Percentiles rank a stretch among this genome's conserved stretches.
phyloP scores from a whole-genome alignment of 331 rosid species.

The Telfairia occidentalis region DNA sequence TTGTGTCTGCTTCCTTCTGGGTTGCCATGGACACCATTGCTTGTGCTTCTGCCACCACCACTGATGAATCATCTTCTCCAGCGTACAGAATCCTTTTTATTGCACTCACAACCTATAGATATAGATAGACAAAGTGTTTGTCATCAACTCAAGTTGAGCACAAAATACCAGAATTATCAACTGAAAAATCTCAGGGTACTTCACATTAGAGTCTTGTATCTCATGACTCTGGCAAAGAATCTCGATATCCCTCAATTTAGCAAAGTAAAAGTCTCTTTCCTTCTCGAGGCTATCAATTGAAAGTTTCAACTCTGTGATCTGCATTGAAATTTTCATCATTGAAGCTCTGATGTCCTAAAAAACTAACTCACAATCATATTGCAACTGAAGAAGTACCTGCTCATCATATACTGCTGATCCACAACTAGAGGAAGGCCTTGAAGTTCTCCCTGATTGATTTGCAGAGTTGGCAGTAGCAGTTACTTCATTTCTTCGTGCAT shows the following conservation, averaged over 20 bases:
- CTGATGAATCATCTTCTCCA: constrained; percentile 55
- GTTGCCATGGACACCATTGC: constrained; percentile 40
- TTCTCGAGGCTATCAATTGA: constrained; percentile 94
- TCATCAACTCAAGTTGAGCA: not conserved
- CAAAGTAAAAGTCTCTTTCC: constrained; percentile 87
- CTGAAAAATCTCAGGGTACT: not conserved
- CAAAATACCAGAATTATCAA: not conserved
- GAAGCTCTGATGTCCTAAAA: not conserved
- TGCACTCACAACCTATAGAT: constrained; percentile 62
- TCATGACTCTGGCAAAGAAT: constrained; percentile 70
- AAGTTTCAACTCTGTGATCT: constrained; percentile 80
- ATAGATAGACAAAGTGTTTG: too few relatives aligned
- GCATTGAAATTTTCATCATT: constrained; percentile 16
- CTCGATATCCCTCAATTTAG: constrained; percentile 79
- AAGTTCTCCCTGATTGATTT: constrained; percentile 37
- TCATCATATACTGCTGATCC: constrained; percentile 47
- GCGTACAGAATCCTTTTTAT: constrained; percentile 82
- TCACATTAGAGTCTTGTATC: constrained; percentile 56
- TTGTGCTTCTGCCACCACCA: constrained; percentile 76
- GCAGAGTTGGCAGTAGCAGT: constrained; percentile 24
- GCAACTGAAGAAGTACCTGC: constrained; percentile 32
- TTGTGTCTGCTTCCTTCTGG: constrained; percentile 23
- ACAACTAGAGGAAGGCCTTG: constrained; percentile 36
- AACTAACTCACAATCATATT: not conserved
- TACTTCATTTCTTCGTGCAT: constrained; percentile 54